Evolutionary conservation across 2,329 filamentous ascomycete genomes (phyloP).

Genomic region (Fusarium oligoseptatum): DNA sequence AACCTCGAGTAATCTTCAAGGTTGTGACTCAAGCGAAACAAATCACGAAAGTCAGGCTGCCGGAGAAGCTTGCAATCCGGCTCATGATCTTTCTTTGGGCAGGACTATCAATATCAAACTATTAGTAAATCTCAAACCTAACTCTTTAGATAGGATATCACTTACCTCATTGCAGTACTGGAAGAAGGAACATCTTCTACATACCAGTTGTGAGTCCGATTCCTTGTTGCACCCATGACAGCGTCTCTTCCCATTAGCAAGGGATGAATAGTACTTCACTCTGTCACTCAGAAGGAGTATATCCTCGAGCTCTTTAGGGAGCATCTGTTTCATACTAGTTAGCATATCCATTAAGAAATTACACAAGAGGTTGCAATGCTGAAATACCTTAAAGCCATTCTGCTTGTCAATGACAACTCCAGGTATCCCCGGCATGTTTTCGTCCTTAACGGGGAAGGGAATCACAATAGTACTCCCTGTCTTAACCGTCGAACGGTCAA

Average conservation of each 20-base stretch:
- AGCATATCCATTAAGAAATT: background rate
- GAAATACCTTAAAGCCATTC: conserved; percentile 2
- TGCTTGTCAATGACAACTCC: conserved; percentile 16
- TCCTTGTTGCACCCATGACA: conserved; percentile 33
- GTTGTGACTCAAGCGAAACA: conserved; percentile 15
- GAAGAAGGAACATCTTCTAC: conserved; percentile 22
- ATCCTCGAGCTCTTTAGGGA: background rate
- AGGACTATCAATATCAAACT: conserved; percentile 10
- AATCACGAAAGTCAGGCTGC: conserved; percentile 5
- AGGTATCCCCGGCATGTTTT: background rate
- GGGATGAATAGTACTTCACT: conserved; percentile 2
- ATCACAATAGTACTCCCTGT: conserved; percentile 17
- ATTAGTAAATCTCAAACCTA: background rate
- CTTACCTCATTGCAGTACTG: conserved; percentile 37
- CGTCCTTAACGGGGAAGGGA: conserved; percentile 18
- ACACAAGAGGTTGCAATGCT: background rate
- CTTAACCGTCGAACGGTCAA: background rate
- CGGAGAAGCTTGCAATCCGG: conserved; percentile 23
- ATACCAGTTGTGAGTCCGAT: background rate
- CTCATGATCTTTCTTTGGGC: conserved; percentile 9
- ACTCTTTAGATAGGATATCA: background rate
- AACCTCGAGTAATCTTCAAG: background rate
- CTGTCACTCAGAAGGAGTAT: conserved; percentile 30
- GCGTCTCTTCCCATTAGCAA: background rate
- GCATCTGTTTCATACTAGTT: background rate